Evolutionary conservation across 2,329 filamentous ascomycete genomes (phyloP).

Genomic region (Fusarium subtropicale): DNA sequence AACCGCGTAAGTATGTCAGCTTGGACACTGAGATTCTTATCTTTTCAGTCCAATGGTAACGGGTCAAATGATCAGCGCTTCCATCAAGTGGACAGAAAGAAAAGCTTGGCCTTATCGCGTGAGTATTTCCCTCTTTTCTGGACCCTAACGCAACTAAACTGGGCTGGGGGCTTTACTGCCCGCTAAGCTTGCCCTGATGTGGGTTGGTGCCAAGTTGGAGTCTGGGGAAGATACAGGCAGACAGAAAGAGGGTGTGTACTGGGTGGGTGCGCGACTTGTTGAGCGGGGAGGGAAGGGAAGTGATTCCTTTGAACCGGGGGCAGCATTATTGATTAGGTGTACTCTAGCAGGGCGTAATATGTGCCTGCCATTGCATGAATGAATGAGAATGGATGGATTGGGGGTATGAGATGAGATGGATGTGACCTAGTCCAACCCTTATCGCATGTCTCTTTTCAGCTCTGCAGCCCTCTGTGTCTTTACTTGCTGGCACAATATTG

Average conservation of each 20-base stretch:
- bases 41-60: background rate
- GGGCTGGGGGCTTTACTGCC: background rate
- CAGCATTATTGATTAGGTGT: background rate
- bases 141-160: background rate
- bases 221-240: constrained; percentile 6
- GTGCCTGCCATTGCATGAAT: background rate
- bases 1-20: background rate
- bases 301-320: background rate
- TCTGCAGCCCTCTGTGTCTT: background rate
- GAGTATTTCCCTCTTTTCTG: background rate
- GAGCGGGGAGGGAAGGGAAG: background rate
- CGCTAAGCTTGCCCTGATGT: background rate
- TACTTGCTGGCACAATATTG: background rate
- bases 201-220: background rate
- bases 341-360: constrained; percentile 1
- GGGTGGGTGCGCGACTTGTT: constrained; percentile 10
- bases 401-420: background rate
- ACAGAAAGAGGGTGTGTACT: background rate
- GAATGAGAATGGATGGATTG: too few relatives aligned
- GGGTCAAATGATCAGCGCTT: constrained; percentile 3
- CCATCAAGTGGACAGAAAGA: constrained; percentile 4
- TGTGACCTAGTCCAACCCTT: background rate
- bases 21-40: constrained; percentile 1
- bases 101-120: constrained; percentile 10
- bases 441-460: constrained; percentile 2